Conservation (phyloP, 1,284 basidiomycete genomes). For the Psilocybe mexicana region DNA sequence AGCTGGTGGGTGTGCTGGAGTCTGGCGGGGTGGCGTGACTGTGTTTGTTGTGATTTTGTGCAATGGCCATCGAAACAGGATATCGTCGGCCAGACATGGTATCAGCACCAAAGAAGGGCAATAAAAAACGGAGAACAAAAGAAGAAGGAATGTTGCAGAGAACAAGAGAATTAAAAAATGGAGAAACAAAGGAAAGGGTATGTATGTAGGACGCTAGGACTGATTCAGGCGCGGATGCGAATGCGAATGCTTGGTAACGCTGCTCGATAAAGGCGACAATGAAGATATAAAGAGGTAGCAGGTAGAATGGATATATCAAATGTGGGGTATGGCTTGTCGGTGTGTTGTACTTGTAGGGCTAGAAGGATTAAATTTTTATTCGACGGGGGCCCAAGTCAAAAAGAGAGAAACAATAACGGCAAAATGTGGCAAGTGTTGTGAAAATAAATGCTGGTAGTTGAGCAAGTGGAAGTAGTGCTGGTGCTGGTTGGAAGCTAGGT, state of each 20-base stretch:
- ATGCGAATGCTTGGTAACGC: background rate
- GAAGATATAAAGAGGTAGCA: background rate
- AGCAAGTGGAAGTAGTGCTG: background rate
- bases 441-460: background rate
- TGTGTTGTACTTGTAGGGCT: constrained; percentile 8
- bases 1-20: constrained; percentile 2
- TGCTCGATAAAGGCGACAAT: constrained; percentile 1
- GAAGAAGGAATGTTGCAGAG: constrained; percentile 4
- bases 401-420: background rate
- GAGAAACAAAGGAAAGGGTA: background rate
- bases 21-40: constrained; percentile 13
- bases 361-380: constrained; percentile 7
- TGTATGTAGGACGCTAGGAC: constrained; percentile 4
- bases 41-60: constrained; percentile 17
- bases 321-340: background rate
- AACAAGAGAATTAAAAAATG: constrained; percentile 4
- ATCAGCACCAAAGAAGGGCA: background rate
- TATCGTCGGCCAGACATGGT: constrained; percentile 11
- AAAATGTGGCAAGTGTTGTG: constrained; percentile 1
- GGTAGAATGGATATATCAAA: background rate
- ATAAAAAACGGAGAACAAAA: constrained; percentile 5
- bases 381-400: constrained; percentile 1
- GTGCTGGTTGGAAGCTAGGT: constrained; percentile 2
- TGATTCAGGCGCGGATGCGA: background rate
- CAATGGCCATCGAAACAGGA: constrained; percentile 10